A percentile compares a stretch with the other conserved stretches of the same genome.
phyloP scores from a whole-genome alignment of 257 asterid species.

The Haberlea rhodopensis region DNA sequence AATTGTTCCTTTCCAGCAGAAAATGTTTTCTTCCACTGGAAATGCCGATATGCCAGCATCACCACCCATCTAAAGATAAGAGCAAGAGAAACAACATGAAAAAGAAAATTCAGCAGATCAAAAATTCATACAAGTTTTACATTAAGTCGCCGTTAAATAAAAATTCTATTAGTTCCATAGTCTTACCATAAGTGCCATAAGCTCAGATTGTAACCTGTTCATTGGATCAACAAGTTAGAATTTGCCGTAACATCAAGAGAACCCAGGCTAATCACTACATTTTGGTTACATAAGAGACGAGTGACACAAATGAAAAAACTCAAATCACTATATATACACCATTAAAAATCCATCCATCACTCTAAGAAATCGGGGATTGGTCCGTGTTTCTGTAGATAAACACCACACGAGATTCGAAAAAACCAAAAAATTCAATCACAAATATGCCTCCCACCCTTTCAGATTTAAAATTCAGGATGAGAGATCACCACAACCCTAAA shows the following conservation, averaged over 20 bases:
- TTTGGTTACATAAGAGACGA: background rate
- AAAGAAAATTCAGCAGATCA: background rate
- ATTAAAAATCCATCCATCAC: background rate
- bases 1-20: slow-evolving; percentile 92
- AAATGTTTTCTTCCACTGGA: slow-evolving; percentile 95
- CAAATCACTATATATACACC: no score
- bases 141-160: no score
- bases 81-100: background rate
- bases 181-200: slow-evolving; percentile 95
- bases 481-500: slow-evolving; percentile 3
- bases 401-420: background rate
- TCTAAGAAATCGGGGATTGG: background rate
- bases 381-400: background rate
- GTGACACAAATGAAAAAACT: background rate
- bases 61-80: slow-evolving; percentile 67
- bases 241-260: background rate
- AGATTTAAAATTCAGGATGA: background rate
- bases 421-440: background rate
- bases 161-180: background rate
- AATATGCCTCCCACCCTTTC: background rate
- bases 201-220: slow-evolving; percentile 85
- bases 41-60: slow-evolving; percentile 88
- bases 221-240: slow-evolving; percentile 11
- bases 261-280: background rate
- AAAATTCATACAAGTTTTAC: background rate